Evolutionary conservation across 2,329 filamentous ascomycete genomes (phyloP).

Genomic region (Paecilomyces niveus): DNA sequence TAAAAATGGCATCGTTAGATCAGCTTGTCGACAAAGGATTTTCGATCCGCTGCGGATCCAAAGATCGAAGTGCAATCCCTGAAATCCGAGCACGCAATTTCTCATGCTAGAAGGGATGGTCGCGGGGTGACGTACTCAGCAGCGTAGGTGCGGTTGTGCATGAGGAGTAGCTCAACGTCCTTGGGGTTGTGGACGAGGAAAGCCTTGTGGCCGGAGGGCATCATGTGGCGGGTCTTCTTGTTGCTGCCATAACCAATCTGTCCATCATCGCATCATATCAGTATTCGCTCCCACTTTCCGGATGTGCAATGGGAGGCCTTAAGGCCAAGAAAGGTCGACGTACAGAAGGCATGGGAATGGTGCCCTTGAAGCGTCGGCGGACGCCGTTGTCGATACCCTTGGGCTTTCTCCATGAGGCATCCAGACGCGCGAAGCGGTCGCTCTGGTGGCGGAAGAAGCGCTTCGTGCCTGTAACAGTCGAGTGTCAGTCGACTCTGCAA

Average conservation of each 20-base stretch:
- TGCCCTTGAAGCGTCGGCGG: constrained; percentile 93
- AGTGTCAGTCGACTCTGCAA: constrained; percentile 38
- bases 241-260: constrained; percentile 99
- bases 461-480: constrained; percentile 65
- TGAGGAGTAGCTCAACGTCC: constrained; percentile 95
- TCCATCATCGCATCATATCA: constrained; percentile 9
- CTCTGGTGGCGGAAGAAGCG: constrained; percentile 96
- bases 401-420: constrained; percentile 92
- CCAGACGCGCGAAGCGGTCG: constrained; percentile 92
- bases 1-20: constrained; percentile 31
- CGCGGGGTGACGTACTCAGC: constrained; percentile 69
- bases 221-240: constrained; percentile 99
- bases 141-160: constrained; percentile 99
- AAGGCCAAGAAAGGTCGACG: constrained; percentile 33
- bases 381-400: constrained; percentile 99
- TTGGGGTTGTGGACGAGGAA: constrained; percentile 97
- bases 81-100: background rate
- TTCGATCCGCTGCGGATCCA: background rate
- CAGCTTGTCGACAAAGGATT: background rate
- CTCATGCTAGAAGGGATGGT: background rate
- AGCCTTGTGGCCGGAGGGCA: constrained; percentile 98
- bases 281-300: constrained; percentile 1
- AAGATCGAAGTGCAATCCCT: background rate
- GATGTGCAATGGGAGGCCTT: background rate
- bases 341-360: constrained; percentile 97